A percentile compares a stretch with the other conserved stretches of the same genome.
These are phyloP conservation scores for Przewalskia tangutica DNA, from an alignment of 257 asterid genomes.

Conservation along the genomic window DNA sequence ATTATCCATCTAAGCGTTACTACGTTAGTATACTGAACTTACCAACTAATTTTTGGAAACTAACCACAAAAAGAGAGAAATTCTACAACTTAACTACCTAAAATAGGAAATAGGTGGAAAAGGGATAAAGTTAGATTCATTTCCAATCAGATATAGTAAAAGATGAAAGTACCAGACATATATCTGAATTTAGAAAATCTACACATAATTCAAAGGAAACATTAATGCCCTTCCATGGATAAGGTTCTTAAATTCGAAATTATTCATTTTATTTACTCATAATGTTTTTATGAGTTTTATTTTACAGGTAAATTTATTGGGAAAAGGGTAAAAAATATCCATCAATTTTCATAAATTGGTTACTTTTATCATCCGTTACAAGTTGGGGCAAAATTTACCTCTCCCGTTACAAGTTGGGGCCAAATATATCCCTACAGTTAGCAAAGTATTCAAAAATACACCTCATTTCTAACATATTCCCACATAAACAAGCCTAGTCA, in stretches of 20 bases:
- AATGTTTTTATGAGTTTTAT: background rate
- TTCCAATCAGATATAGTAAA: background rate
- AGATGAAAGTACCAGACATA: background rate
- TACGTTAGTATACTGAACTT: background rate
- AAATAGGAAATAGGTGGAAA: background rate
- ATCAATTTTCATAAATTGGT: no score
- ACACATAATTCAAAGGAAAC: background rate
- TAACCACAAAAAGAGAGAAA: background rate
- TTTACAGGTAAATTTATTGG: background rate
- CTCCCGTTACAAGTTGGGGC: no score
- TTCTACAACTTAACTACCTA: background rate
- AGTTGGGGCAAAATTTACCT: no score
- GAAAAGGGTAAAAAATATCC: no score
- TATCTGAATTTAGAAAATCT: background rate
- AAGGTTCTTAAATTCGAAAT: background rate
- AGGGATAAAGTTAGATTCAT: background rate
- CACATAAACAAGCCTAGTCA: no score
- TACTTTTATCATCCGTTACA: no score
- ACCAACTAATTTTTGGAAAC: background rate
- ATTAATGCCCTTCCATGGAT: background rate
- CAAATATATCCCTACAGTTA: no score
- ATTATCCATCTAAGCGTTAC: background rate
- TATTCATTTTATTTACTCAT: background rate
- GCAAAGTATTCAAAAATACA: no score
- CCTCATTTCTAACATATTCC: no score